Base-by-base conservation (phyloP, 179 eudicot genomes). In the Actinidia chinensis region DNA sequence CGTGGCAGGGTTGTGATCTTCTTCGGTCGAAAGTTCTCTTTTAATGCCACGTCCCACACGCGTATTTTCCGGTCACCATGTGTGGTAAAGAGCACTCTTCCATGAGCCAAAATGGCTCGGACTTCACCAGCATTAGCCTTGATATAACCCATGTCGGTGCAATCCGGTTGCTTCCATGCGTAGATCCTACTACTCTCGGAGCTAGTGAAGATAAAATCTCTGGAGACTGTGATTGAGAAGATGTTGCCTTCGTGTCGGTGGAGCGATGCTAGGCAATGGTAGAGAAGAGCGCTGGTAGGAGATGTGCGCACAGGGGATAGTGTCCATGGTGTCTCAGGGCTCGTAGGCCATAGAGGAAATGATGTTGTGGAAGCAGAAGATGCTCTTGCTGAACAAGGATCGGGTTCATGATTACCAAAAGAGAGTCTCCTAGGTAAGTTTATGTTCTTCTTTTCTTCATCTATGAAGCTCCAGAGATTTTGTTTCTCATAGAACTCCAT, bases 241-340 rank as follows among this genome's bases (percentile, higher is more conserved):
- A 89, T 81, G 75, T 78, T 86, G 4, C 91, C 93, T 65, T 84
- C 87, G 8, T 84, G 80, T 69, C 90, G 86, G 68, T 79, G 91
- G 12, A 88, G 88, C 28, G 93, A 89, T 54, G 91, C 86, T 13
- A 89, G 72, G 86, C 93, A 91, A 58, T 89, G 89, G 84, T 84
- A 88, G 43, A 88, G 82, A 25, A 87, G 82, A 63, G 89, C 55
- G 6, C 86, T 85, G 13, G 84, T 68, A 10, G 90, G 86, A 20
- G 89, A 48, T 8, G 73, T 73, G 25, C 77, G 83, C 23, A 76
- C 55, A 8, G 92, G 88, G 28, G 90, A 82, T 28, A 79, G 85
- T 14, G 85, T 80, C 91, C 91, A 90, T 8, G 85, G 86, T 50
- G 93, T 79, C 67, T 66, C 82, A 9, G 82, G 78, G 50, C 74